Base-by-base conservation (phyloP, 78 protist species). In the Guillardia theta region DNA sequence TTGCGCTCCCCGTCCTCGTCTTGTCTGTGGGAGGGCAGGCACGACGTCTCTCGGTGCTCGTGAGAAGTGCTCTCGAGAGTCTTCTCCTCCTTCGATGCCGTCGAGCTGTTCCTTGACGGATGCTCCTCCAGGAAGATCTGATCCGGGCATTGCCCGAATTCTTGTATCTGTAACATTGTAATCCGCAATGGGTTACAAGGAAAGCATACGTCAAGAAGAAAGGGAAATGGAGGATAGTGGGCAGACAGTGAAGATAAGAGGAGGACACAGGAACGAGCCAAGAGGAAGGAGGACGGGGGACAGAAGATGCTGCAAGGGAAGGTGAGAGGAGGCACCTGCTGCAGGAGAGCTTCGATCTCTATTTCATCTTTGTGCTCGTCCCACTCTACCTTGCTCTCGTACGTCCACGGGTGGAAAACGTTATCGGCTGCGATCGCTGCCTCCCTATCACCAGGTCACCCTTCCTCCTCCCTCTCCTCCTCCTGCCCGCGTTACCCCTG, bases 101-200 rank as follows among this genome's bases (percentile, higher is more conserved):
- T n/a, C n/a, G n/a, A n/a, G n/a, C n/a, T n/a, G 83, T 70, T 36
- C 83, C 36, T 70, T 36, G 33, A 15, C 46, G 33, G 83, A 43
- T 70, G 83, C 83, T 15, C 36, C 5, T 15, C 0, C 46, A 18
- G 22, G 95, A 98, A 98, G 30, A 98, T 80, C 78, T 96, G 99
- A 22, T 33, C 6, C 22, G 99, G 99, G 18, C 98, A 97, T 94
- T 99, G 99, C 18, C 99, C 99, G 46, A 97, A 99, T 70, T 95
- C 95, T 90, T 47, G 83, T 93, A 98, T 96, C 78, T 97, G 98
- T 22, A 78, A 6, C 21, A 24, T 6, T 8, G 21, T 18, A 18
- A 9, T 18, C 12, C 80, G 80, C 21, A 6, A 24, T 6, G 30
- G 8, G 21, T 19, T 19, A 64, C 30, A 8, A 8, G 21, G 8